Evolutionary conservation across 352 stramenopile species (phyloP), one percentile per base, ranked within the genome.

Genomic region (Aphanomyces astaci): DNA sequence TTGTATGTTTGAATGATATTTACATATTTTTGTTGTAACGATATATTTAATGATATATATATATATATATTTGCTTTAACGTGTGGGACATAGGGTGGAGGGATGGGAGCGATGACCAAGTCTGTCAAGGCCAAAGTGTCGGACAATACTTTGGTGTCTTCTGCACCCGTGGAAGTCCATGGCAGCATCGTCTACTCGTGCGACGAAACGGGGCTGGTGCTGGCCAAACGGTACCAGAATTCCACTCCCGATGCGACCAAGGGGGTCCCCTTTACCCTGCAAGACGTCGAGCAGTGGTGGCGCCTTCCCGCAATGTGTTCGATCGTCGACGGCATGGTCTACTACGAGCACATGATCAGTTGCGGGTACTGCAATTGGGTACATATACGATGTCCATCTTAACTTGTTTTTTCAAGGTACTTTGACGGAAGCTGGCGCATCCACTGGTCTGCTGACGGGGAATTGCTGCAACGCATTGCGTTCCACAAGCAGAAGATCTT

Each of bases 281-380:
- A 87, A 31, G 83, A 94, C 65, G 81, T 94, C 19, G 85, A 94
- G 28, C 85, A 94, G 70, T 94, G 85, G 85, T 94, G 85, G 85
- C 89, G 89, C 51, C 76, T 94, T 24, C 85, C 85, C 22, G 74
- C 78, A 4, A 84, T 84, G 15, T 92, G 83, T 24, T 72, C 89
- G 10, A 83, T 89, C 39, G 82, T 76, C 52, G 83, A 91, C 68
- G 84, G 85, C 36, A 81, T 94, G 15, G 85, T 94, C 43, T 94
- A 92, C 55, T 94, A 94, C 66, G 85, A 94, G 72, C 85, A 94
- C 59, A 94, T 94, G 85, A 91, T 94, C 65, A 94, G 85, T 73
- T 94, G 83, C 63, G 85, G 85, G 7, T 92, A 92, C 36, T n/a
- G n/a, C 68, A 17, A 46, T 55, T 55, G 48, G 48, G 28, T 1